phyloP scores from a whole-genome alignment of 139 green algal species.

The Tetradesmus lagerheimii region DNA sequence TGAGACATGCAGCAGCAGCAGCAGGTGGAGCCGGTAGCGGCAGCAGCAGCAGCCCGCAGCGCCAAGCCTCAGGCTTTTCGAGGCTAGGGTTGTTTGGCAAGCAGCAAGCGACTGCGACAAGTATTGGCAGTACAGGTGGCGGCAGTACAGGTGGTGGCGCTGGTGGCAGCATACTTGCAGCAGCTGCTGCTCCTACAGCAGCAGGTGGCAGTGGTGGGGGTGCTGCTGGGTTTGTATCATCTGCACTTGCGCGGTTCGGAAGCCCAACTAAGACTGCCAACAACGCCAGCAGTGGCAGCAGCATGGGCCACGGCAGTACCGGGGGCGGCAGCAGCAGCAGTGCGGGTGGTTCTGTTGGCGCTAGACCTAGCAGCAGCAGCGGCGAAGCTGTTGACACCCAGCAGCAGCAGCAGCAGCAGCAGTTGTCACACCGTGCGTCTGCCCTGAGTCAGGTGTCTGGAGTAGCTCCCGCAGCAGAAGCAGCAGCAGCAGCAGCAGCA shows the following conservation, averaged over 20 bases:
- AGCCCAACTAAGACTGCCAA: constrained; percentile 9
- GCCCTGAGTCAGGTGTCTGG: background rate
- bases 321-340: constrained; percentile 11
- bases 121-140: background rate
- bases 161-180: background rate
- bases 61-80: background rate
- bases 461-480: no score
- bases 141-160: background rate
- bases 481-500: no score
- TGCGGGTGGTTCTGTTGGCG: background rate
- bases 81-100: background rate
- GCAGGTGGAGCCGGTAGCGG: background rate
- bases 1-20: background rate
- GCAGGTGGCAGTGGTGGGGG: constrained; percentile 1
- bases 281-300: background rate
- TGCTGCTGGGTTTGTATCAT: constrained; percentile 7
- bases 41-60: background rate
- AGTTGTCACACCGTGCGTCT: background rate
- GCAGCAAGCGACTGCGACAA: background rate
- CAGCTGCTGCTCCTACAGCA: background rate
- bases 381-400: background rate
- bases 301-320: background rate
- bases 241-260: background rate
- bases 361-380: background rate
- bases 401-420: constrained; percentile 36